Conservation (phyloP, 306 rosid genomes). For the Dalbergia cochinchinensis region DNA sequence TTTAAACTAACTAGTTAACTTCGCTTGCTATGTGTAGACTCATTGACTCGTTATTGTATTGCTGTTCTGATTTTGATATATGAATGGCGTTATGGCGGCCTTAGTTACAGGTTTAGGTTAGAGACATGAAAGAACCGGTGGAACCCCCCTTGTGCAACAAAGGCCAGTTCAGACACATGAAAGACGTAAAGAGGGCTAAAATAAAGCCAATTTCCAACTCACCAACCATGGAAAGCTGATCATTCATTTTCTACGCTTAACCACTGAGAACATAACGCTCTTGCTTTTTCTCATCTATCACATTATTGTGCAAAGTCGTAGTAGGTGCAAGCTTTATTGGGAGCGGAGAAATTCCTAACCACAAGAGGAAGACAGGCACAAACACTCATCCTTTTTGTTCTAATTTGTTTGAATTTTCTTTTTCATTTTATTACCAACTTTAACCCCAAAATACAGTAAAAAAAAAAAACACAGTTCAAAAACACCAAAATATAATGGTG, state of each 20-base stretch:
- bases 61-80: too few relatives aligned
- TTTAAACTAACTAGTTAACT: too few relatives aligned
- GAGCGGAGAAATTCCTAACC: slow-evolving; percentile 50
- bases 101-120: too few relatives aligned
- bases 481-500: slow-evolving; percentile 12
- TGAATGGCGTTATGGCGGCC: too few relatives aligned
- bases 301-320: slow-evolving; percentile 51
- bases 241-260: slow-evolving; percentile 25
- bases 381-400: neutral
- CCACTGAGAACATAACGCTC: slow-evolving; percentile 48
- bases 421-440: slow-evolving; percentile 10
- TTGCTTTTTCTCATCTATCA: slow-evolving; percentile 41
- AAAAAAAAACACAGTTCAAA: slow-evolving; percentile 3
- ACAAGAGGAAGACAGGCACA: slow-evolving; percentile 32
- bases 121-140: neutral
- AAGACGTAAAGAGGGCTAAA: slow-evolving; percentile 3
- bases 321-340: slow-evolving; percentile 55
- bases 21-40: too few relatives aligned
- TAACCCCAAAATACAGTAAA: slow-evolving; percentile 17
- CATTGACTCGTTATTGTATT: too few relatives aligned
- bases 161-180: slow-evolving; percentile 2
- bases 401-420: neutral
- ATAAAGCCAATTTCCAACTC: slow-evolving; percentile 40
- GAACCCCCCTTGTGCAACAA: neutral
- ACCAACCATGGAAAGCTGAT: slow-evolving; percentile 34